Base-by-base conservation (phyloP, 768 basidiomycete species). In the Boletus tomentosulus region DNA sequence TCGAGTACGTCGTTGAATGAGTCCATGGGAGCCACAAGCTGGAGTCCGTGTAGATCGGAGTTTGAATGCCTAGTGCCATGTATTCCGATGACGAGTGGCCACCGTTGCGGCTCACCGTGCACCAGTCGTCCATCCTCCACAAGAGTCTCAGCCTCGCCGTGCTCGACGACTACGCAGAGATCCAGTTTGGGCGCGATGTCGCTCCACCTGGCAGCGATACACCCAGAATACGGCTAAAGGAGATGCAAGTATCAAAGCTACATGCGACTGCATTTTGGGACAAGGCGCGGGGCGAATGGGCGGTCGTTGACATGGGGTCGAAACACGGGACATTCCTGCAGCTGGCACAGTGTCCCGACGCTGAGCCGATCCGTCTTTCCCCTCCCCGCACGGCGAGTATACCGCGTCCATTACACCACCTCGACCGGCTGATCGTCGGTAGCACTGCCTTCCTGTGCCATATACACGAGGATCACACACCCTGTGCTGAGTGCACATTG, bases 251-350 rank as follows among this genome's bases (percentile, higher is more conserved):
- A 11, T 90, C 87, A 3, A 92, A 92, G 69, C 58, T 86, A 50
- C 91, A 93, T 62, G 85, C 88, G 9, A 87, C 84, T 3, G 73
- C 80, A 1, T 92, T 81, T 63, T 90, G 84, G 85, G 84, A 90
- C 64, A 71, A 72, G 33, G 66, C 68, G 28, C 75, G 79, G 51
- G 66, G 70, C 13, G 78, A 81, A 53, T 92, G 89, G 89, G 78
- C 80, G 3, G 71, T 89, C 30, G 88, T 91, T 10, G 91, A 93
- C 65, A 88, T 88, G 84, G 91, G 88, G 10, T 89, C 87, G 49
- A 86, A 84, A 67, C 91, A 93, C 58, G 91, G 91, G 4, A 92
- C 90, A 1, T 92, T 84, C 65, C 51, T 89, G n/a, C 61, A 65
- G 19, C 51, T 57, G 28, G 58, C 63, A 19, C 64, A 25, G 34